Conservation (phyloP, 192 early-diverging fungal species). For the Entophlyctis luteolus region DNA sequence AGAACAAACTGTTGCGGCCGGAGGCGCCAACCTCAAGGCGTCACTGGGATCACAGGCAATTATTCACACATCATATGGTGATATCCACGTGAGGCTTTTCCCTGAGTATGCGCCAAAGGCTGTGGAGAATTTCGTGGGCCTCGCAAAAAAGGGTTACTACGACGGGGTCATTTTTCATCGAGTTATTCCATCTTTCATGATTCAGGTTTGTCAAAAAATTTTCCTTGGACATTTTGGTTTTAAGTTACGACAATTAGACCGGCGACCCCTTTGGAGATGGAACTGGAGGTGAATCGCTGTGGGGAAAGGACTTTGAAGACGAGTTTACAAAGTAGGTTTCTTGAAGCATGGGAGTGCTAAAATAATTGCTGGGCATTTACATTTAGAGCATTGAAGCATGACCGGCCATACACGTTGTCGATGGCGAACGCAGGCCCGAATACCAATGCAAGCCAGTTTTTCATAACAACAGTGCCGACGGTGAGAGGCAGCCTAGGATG, state of each 20-base stretch:
- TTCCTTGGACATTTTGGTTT: neutral
- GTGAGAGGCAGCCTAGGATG: slow-evolving; percentile 53
- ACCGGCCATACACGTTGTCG: slow-evolving; percentile 59
- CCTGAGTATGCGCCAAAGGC: slow-evolving; percentile 69
- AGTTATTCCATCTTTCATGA: slow-evolving; percentile 90
- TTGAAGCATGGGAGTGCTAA: slow-evolving; percentile 39
- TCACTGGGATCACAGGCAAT: slow-evolving; percentile 68
- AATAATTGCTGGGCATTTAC: slow-evolving; percentile 62
- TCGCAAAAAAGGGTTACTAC: slow-evolving; percentile 78
- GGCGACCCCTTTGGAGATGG: slow-evolving; percentile 75
- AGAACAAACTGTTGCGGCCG: slow-evolving; percentile 84
- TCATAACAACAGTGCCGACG: slow-evolving; percentile 83
- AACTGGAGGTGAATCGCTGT: slow-evolving; percentile 89
- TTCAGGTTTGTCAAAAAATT: slow-evolving; percentile 67
- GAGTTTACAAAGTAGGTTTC: slow-evolving; percentile 87
- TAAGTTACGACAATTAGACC: slow-evolving; percentile 88
- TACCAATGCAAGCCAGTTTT: slow-evolving; percentile 83
- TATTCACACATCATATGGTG: slow-evolving; percentile 85
- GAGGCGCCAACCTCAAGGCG: slow-evolving; percentile 43
- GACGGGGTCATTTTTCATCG: slow-evolving; percentile 65
- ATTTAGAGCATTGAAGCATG: slow-evolving; percentile 60
- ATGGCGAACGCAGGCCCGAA: slow-evolving; percentile 85
- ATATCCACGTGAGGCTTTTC: slow-evolving; percentile 78
- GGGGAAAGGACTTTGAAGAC: slow-evolving; percentile 87
- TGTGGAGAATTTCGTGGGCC: slow-evolving; percentile 77